These are phyloP conservation scores for Aspergillus biplanus DNA, from an alignment of 495 filamentous ascomycete species.

Conservation along the genomic window DNA sequence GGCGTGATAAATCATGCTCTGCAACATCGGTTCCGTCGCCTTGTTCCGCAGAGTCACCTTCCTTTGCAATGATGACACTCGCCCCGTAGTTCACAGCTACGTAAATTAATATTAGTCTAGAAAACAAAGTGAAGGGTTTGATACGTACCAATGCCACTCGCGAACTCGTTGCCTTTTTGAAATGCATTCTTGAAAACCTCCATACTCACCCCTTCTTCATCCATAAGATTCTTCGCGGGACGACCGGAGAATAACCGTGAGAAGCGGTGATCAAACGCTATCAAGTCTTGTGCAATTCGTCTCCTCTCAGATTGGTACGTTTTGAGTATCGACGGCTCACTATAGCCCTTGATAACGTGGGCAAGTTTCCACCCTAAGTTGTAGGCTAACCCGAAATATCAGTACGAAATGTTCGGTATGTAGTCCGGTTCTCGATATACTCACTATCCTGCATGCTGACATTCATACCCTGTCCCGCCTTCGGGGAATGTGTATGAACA, in stretches of 20 bases:
- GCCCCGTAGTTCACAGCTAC: slow-evolving; percentile 41
- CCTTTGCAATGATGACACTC: slow-evolving; percentile 39
- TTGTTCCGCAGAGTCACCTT: slow-evolving; percentile 14
- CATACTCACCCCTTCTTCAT: slow-evolving; percentile 51
- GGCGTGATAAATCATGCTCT: slow-evolving; percentile 1
- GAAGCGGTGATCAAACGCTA: slow-evolving; percentile 62
- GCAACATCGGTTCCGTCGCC: too few species aligned
- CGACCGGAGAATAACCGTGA: slow-evolving; percentile 44
- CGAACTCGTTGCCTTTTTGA: slow-evolving; percentile 41
- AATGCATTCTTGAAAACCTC: slow-evolving; percentile 51
- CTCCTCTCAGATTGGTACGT: slow-evolving; percentile 68
- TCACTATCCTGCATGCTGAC: slow-evolving; percentile 60
- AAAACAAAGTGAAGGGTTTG: background rate
- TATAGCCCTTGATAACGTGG: slow-evolving; percentile 58
- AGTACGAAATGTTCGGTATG: too few species aligned
- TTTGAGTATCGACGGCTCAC: slow-evolving; percentile 54
- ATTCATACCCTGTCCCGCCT: slow-evolving; percentile 81
- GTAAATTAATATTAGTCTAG: slow-evolving; percentile 6
- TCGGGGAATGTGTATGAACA: slow-evolving; percentile 64
- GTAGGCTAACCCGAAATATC: slow-evolving; percentile 43
- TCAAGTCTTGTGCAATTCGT: slow-evolving; percentile 64
- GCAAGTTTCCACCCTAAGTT: slow-evolving; percentile 80
- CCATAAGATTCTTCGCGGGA: slow-evolving; percentile 37
- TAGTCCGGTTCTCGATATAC: too few species aligned
- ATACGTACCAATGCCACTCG: slow-evolving; percentile 40